Percentiles rank a stretch among this genome's conserved stretches.
These are phyloP conservation scores for Chaetomium tenue DNA, from an alignment of 495 filamentous ascomycete species.

Conservation along the genomic window DNA sequence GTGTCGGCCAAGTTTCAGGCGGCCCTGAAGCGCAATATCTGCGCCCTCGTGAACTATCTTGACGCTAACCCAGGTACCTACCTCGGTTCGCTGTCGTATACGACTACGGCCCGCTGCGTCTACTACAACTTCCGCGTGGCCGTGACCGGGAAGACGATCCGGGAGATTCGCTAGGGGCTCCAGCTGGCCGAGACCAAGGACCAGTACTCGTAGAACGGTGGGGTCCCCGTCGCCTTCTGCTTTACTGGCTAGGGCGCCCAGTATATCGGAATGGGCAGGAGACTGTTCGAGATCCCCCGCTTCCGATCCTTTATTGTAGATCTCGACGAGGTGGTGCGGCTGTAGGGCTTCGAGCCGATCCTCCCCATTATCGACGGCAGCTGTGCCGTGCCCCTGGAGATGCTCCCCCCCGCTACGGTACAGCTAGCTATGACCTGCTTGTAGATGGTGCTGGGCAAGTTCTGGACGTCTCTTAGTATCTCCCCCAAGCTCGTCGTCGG, in stretches of 20 bases:
- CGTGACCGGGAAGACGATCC: neutral
- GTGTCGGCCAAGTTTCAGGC: conserved; percentile 48
- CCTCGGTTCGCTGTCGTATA: neutral
- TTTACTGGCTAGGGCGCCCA: conserved; percentile 70
- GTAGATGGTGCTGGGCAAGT: conserved; percentile 74
- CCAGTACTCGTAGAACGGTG: conserved; percentile 36
- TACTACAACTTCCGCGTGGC: conserved; percentile 5
- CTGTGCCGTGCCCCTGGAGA: conserved; percentile 50
- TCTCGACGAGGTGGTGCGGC: conserved; percentile 62
- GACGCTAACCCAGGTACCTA: neutral
- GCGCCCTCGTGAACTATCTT: neutral
- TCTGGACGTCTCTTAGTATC: conserved; percentile 73
- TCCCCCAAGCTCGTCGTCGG: conserved; percentile 72
- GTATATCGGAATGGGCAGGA: conserved; percentile 61
- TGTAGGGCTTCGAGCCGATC: conserved; percentile 66
- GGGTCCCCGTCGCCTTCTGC: conserved; percentile 51
- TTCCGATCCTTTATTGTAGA: conserved; percentile 64
- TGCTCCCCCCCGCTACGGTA: conserved; percentile 66
- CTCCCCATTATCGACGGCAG: conserved; percentile 59
- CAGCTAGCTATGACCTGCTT: conserved; percentile 72
- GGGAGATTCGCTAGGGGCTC: conserved; percentile 42
- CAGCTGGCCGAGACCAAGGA: conserved; percentile 49
- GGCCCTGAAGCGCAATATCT: conserved; percentile 19
- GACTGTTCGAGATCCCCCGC: conserved; percentile 59
- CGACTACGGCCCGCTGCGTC: conserved; percentile 1